Evolutionary conservation across 257 asterid species (phyloP).

Genomic region (Oldenlandia corymbosa): DNA sequence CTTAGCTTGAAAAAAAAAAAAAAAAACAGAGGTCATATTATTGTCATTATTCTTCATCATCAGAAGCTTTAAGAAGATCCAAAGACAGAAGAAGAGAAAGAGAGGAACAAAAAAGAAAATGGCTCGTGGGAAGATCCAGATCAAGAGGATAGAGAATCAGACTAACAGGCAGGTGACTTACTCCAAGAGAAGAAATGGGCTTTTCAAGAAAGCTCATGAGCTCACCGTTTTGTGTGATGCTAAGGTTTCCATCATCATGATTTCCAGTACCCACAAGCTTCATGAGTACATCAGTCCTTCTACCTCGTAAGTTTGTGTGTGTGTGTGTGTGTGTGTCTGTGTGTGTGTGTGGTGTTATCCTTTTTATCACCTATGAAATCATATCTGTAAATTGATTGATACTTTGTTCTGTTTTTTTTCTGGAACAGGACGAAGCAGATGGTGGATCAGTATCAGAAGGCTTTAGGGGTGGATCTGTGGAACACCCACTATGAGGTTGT

Average conservation of each 20-base stretch:
- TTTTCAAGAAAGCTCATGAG: slow-evolving; percentile 91
- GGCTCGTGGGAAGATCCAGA: slow-evolving; percentile 99
- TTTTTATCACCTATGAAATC: neutral
- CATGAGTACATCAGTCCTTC: slow-evolving; percentile 88
- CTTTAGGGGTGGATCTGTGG: slow-evolving; percentile 80
- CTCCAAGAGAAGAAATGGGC: slow-evolving; percentile 95
- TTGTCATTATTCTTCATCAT: too few species aligned
- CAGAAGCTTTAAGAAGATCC: too few species aligned
- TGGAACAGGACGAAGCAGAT: slow-evolving; percentile 64
- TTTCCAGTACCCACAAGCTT: slow-evolving; percentile 80
- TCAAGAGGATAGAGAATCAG: slow-evolving; percentile 90
- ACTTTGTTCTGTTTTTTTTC: neutral
- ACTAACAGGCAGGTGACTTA: slow-evolving; percentile 95
- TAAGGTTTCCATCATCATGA: slow-evolving; percentile 74
- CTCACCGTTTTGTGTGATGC: slow-evolving; percentile 95
- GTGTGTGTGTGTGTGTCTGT: neutral
- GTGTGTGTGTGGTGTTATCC: too few species aligned
- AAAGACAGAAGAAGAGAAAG: slow-evolving; percentile 4
- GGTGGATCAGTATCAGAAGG: slow-evolving; percentile 71
- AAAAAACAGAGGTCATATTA: neutral
- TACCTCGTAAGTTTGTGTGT: slow-evolving; percentile 28
- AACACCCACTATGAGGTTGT: slow-evolving; percentile 73
- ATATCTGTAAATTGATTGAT: neutral
- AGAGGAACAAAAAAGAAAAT: slow-evolving; percentile 18
- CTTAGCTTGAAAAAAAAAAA: too few species aligned